phyloP scores from a whole-genome alignment of 768 basidiomycete species.

The Harrya chromipes region DNA sequence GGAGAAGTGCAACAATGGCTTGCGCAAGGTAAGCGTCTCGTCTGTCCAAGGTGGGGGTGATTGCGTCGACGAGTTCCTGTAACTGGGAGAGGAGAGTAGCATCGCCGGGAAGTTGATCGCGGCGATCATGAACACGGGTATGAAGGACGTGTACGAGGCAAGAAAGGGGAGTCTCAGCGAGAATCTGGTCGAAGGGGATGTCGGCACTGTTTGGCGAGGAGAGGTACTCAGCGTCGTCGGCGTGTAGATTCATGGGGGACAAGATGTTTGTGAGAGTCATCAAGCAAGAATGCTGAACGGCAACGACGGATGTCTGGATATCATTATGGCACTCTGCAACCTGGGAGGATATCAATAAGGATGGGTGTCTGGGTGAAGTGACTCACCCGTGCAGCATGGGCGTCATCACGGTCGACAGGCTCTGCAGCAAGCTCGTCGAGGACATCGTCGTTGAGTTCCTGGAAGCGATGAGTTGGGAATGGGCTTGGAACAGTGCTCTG shows the following conservation, averaged over 20 bases:
- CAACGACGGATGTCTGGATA: conserved; percentile 66
- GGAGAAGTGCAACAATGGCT: conserved; percentile 65
- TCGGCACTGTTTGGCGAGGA: conserved; percentile 43
- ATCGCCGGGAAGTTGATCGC: conserved; percentile 40
- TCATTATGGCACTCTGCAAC: conserved; percentile 44
- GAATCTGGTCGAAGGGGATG: conserved; percentile 13
- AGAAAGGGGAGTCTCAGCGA: conserved; percentile 17
- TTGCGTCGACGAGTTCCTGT: conserved; percentile 46
- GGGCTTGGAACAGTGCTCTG: conserved; percentile 19
- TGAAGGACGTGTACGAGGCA: conserved; percentile 20
- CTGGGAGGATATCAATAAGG: conserved; percentile 3
- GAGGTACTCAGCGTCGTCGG: conserved; percentile 57
- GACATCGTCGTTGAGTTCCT: conserved; percentile 5
- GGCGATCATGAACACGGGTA: conserved; percentile 4
- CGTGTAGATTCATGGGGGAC: conserved; percentile 40
- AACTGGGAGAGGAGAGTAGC: conserved; percentile 60
- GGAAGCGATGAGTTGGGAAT: conserved; percentile 18
- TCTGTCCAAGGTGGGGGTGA: conserved; percentile 42
- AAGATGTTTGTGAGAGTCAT: conserved; percentile 72
- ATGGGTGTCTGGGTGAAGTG: neutral
- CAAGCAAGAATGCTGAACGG: conserved; percentile 71
- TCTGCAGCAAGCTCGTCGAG: conserved; percentile 23
- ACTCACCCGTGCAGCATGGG: conserved; percentile 8
- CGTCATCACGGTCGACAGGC: conserved; percentile 19
- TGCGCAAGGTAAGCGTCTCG: conserved; percentile 62